These are phyloP conservation scores for Centella asiatica DNA, from an alignment of 129 eudicot species.

Conservation along the genomic window DNA sequence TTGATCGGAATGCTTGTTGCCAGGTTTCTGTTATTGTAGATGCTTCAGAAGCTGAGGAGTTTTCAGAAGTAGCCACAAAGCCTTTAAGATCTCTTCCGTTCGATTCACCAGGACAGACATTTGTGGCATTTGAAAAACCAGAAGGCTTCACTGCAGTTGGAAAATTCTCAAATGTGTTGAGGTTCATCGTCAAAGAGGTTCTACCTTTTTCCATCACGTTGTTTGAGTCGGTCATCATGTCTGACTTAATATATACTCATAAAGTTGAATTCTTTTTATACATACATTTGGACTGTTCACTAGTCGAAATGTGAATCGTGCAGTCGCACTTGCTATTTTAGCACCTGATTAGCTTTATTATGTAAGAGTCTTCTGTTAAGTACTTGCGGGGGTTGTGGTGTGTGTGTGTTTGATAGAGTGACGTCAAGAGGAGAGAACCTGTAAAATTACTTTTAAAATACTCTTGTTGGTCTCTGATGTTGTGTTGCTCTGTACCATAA, in stretches of 20 bases:
- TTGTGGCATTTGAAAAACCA: conserved; percentile 87
- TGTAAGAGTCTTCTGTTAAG: background rate
- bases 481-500: no score
- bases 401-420: background rate
- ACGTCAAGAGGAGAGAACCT: background rate
- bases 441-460: no score
- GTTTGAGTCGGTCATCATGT: background rate
- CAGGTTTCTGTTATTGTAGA: conserved; percentile 86
- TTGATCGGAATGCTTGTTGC: conserved; percentile 4
- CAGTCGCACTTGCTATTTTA: background rate
- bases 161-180: conserved; percentile 65
- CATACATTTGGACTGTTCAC: background rate
- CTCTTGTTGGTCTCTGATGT: no score
- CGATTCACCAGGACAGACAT: conserved; percentile 91
- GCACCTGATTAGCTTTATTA: background rate
- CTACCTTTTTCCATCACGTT: background rate
- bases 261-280: background rate
- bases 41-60: conserved; percentile 95
- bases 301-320: background rate
- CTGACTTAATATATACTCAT: background rate
- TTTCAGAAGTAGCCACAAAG: conserved; percentile 62
- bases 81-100: conserved; percentile 70
- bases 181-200: conserved; percentile 88
- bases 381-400: background rate
- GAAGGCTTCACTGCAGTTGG: conserved; percentile 81